Evolutionary conservation across 257 asterid genomes (phyloP).

Genomic region (Ehretia macrophylla): DNA sequence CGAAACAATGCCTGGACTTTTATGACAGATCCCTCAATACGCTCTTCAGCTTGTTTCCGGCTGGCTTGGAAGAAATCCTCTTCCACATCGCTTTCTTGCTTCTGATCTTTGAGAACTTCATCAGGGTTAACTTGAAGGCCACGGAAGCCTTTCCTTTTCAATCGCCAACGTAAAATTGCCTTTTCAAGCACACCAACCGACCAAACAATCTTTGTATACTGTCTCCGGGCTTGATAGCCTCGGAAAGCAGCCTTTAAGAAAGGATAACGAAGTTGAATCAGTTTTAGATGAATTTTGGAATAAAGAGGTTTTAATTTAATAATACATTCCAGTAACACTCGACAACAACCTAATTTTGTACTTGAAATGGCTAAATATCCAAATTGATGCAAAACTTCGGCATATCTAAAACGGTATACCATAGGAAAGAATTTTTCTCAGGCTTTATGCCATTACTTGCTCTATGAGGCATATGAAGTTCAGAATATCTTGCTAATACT

Average conservation of each 20-base stretch:
- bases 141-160: conserved; percentile 88
- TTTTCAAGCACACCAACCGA: conserved; percentile 94
- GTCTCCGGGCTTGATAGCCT: conserved; percentile 77
- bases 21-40: conserved; percentile 88
- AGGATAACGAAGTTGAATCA: conserved; percentile 11
- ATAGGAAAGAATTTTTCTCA: too few relatives aligned
- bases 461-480: too few relatives aligned
- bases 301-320: not conserved
- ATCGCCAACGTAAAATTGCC: conserved; percentile 88
- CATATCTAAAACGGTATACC: too few relatives aligned
- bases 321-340: not conserved
- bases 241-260: conserved; percentile 70
- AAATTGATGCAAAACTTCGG: too few relatives aligned
- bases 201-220: conserved; percentile 74
- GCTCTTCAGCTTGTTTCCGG: conserved; percentile 97
- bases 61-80: conserved; percentile 90
- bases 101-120: conserved; percentile 24
- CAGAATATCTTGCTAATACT: too few relatives aligned
- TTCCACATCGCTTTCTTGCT: conserved; percentile 49
- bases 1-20: conserved; percentile 96
- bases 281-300: not conserved
- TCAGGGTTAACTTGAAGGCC: conserved; percentile 67
- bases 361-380: too few relatives aligned
- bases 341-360: too few relatives aligned
- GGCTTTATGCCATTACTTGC: too few relatives aligned